Evolutionary conservation across 1,284 basidiomycete species (phyloP).

Genomic region (Apiotrichum veenhuisii): DNA sequence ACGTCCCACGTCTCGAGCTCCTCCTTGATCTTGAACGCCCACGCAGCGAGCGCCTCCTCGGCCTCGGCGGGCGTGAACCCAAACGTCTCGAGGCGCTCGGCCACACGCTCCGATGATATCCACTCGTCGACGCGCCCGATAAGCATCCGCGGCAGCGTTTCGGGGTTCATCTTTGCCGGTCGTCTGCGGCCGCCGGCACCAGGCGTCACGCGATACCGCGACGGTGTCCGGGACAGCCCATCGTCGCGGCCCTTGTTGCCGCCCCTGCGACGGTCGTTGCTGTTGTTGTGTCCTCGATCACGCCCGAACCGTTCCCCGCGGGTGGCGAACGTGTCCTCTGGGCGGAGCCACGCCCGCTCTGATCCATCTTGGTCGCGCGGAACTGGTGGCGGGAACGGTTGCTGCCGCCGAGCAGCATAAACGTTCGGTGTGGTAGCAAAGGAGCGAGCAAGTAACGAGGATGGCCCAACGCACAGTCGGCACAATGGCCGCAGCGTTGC

Average conservation of each 20-base stretch:
- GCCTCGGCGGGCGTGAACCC: slow-evolving; percentile 23
- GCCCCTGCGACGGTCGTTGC: no score
- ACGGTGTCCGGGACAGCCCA: not conserved
- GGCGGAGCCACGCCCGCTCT: no score
- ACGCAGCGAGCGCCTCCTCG: not conserved
- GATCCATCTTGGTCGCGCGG: no score
- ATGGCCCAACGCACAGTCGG: not conserved
- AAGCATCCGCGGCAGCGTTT: slow-evolving; percentile 14
- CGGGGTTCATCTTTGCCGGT: not conserved
- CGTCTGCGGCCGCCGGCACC: not conserved
- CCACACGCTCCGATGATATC: slow-evolving; percentile 22
- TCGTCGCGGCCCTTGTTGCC: not conserved
- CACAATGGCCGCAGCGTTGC: not conserved
- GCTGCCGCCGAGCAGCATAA: not conserved
- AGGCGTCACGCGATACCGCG: not conserved
- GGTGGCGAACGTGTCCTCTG: no score
- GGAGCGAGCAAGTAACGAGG: not conserved
- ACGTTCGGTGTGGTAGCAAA: not conserved
- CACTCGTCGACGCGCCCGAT: slow-evolving; percentile 30
- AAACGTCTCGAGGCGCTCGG: slow-evolving; percentile 24
- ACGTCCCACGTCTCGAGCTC: slow-evolving; percentile 6
- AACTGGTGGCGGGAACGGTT: not conserved
- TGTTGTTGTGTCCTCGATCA: no score
- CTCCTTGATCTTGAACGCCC: not conserved
- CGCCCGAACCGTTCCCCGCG: no score